Evolutionary conservation across 73 alveolate genomes (phyloP).

Genomic region (Durusdinium trenchii): DNA sequence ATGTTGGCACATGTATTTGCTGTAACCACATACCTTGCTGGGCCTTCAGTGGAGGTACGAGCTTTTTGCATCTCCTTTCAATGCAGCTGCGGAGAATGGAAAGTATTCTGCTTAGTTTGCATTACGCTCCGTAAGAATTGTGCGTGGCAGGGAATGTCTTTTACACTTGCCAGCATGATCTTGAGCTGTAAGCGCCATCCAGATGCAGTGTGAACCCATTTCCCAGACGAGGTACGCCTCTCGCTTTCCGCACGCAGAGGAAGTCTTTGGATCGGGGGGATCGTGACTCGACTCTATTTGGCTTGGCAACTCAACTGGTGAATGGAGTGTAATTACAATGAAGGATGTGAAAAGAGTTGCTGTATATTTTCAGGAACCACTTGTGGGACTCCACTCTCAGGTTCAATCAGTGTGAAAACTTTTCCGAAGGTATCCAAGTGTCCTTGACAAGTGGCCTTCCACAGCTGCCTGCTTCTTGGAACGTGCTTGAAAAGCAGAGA

Average conservation of each 20-base stretch:
- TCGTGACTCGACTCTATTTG: slow-evolving; percentile 7
- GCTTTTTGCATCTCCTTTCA: slow-evolving; percentile 92
- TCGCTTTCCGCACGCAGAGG: slow-evolving; percentile 93
- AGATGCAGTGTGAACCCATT: no score
- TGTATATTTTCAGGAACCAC: no score
- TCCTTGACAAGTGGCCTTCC: slow-evolving; percentile 78
- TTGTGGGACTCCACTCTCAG: no score
- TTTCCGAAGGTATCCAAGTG: slow-evolving; percentile 58
- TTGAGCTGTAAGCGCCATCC: no score
- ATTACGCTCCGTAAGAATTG: background rate
- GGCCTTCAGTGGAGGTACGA: slow-evolving; percentile 45
- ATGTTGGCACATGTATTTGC: background rate
- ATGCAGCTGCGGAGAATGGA: slow-evolving; percentile 51
- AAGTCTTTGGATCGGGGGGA: slow-evolving; percentile 90
- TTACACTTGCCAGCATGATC: no score
- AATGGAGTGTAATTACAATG: background rate
- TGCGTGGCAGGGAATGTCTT: no score
- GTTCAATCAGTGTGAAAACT: background rate
- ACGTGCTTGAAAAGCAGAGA: background rate
- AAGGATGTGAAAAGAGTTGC: background rate
- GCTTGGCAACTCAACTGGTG: background rate
- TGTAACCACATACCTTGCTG: background rate
- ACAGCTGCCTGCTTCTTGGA: slow-evolving; percentile 43
- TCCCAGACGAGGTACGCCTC: slow-evolving; percentile 65
- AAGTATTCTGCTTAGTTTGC: background rate